phyloP scores from a whole-genome alignment of 345 rosid species.

The Euphorbia pulcherrima region DNA sequence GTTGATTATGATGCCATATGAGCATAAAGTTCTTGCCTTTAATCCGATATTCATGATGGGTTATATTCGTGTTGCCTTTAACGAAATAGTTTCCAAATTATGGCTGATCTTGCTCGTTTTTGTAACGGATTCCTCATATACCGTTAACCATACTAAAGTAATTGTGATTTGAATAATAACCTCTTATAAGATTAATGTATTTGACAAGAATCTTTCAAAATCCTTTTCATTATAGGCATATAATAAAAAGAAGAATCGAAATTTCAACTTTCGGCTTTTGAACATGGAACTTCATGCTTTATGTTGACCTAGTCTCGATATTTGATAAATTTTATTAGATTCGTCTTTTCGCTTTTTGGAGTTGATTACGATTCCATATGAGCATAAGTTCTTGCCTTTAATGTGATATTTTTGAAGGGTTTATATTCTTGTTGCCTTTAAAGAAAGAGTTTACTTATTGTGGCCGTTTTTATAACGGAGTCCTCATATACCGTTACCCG shows the following conservation, averaged over 20 bases:
- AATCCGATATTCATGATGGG: constrained; percentile 6
- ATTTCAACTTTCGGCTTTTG: constrained; percentile 38
- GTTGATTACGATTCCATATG: constrained; percentile 9
- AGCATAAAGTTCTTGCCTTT: constrained; percentile 22
- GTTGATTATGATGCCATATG: constrained; percentile 10
- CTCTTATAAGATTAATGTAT: too few species aligned
- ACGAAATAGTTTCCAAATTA: constrained; percentile 4
- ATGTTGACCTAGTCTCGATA: neutral
- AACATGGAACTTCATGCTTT: constrained; percentile 16
- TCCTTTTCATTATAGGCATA: constrained; percentile 35
- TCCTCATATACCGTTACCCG: constrained; percentile 9
- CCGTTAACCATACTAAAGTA: constrained; percentile 3
- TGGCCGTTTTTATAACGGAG: neutral
- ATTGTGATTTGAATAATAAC: too few species aligned
- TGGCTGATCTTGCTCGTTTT: constrained; percentile 9
- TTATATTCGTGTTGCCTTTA: constrained; percentile 14
- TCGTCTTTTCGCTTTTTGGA: constrained; percentile 13
- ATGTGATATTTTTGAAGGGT: constrained; percentile 9
- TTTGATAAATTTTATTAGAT: constrained; percentile 4
- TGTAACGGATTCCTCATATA: constrained; percentile 9
- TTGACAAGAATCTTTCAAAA: constrained; percentile 23
- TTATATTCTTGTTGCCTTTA: constrained; percentile 14
- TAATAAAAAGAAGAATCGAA: constrained; percentile 32
- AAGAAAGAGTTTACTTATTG: constrained; percentile 4
- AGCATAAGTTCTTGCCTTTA: constrained; percentile 21